Evolutionary conservation across 1,284 basidiomycete genomes (phyloP).

Genomic region (Malassezia japonica): DNA sequence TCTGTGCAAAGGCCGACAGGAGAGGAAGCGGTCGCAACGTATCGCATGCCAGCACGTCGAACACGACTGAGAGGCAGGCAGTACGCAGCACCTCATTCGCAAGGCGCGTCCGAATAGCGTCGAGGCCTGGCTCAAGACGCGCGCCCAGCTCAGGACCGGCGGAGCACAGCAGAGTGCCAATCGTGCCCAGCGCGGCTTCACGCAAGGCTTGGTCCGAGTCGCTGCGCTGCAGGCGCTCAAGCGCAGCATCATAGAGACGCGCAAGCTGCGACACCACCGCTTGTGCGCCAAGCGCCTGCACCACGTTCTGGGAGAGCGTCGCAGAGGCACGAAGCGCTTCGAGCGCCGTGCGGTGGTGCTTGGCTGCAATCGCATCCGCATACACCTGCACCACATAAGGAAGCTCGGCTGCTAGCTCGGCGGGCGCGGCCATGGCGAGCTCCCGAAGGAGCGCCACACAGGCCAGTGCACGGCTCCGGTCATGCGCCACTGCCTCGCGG

Average conservation of each 20-base stretch:
- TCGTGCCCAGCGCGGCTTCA: slow-evolving; percentile 66
- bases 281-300: slow-evolving; percentile 2
- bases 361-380: slow-evolving; percentile 58
- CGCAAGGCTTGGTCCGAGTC: slow-evolving; percentile 87
- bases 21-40: slow-evolving; percentile 57
- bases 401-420: slow-evolving; percentile 51
- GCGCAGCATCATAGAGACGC: slow-evolving; percentile 62
- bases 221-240: slow-evolving; percentile 62
- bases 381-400: slow-evolving; percentile 63
- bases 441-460: slow-evolving; percentile 1
- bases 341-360: slow-evolving; percentile 48
- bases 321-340: slow-evolving; percentile 58
- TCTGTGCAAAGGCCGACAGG: neutral
- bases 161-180: slow-evolving; percentile 76
- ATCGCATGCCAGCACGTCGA: slow-evolving; percentile 50
- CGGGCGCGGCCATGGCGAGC: neutral
- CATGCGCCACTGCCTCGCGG: neutral
- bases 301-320: slow-evolving; percentile 48
- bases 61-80: slow-evolving; percentile 48
- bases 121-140: slow-evolving; percentile 49
- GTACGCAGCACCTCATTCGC: slow-evolving; percentile 54
- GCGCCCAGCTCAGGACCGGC: slow-evolving; percentile 61
- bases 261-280: neutral
- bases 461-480: neutral
- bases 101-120: slow-evolving; percentile 67